Evolutionary conservation across 768 basidiomycete genomes (phyloP).

Genomic region (Clitopilus hobsonii): DNA sequence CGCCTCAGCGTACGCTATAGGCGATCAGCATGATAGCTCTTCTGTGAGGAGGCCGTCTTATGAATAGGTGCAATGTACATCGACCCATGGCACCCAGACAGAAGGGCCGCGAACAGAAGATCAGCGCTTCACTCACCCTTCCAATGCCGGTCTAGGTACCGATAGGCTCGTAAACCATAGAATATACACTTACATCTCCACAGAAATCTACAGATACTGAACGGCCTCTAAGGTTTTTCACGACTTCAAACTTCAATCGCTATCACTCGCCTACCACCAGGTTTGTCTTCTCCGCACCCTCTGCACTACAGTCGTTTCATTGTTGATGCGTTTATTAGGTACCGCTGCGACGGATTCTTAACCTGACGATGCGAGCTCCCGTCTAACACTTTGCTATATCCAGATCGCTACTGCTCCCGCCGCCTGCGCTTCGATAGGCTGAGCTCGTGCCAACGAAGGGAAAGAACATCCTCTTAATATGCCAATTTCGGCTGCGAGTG

Average conservation of each 20-base stretch:
- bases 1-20: conserved; percentile 4
- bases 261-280: conserved; percentile 29
- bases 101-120: conserved; percentile 20
- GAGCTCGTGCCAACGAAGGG: conserved; percentile 22
- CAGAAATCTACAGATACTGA: conserved; percentile 26
- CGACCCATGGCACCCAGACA: conserved; percentile 11
- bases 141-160: conserved; percentile 31
- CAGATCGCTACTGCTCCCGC: no score
- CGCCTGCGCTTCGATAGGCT: conserved; percentile 20
- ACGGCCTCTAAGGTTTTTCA: conserved; percentile 36
- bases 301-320: neutral
- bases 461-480: conserved; percentile 9
- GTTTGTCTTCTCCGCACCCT: conserved; percentile 13
- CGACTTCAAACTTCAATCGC: conserved; percentile 24
- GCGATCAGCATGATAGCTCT: conserved; percentile 15
- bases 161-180: neutral
- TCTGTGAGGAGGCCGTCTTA: conserved; percentile 5
- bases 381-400: neutral
- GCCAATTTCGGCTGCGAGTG: neutral
- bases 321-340: conserved; percentile 19
- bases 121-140: conserved; percentile 28
- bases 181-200: neutral
- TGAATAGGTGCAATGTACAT: neutral
- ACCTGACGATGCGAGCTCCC: conserved; percentile 15
- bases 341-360: conserved; percentile 42